Evolutionary conservation across 495 filamentous ascomycete species (phyloP).

Genomic region (Chaetomium tenue): DNA sequence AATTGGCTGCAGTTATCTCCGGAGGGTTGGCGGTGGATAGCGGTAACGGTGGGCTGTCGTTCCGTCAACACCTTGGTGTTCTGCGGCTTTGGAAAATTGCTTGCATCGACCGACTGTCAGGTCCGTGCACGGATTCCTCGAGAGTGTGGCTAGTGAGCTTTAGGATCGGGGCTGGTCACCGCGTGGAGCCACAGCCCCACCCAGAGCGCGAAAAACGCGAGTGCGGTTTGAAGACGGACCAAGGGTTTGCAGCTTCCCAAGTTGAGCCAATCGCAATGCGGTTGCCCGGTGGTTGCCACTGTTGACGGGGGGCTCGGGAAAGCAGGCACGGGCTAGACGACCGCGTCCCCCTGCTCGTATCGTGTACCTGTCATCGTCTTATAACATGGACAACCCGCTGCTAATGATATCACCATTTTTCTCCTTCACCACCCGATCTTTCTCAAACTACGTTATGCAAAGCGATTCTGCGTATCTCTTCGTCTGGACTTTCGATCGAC

Average conservation of each 20-base stretch:
- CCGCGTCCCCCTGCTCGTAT: slow-evolving; percentile 28
- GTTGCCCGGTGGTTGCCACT: slow-evolving; percentile 52
- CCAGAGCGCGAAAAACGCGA: slow-evolving; percentile 36
- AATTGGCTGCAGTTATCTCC: slow-evolving; percentile 16
- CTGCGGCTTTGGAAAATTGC: slow-evolving; percentile 25
- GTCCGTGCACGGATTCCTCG: slow-evolving; percentile 13
- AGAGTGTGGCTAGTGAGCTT: slow-evolving; percentile 14
- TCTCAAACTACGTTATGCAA: background rate
- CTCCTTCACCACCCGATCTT: background rate
- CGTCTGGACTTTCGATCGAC: background rate
- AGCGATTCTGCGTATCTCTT: background rate
- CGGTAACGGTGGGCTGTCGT: background rate
- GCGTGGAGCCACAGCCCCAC: slow-evolving; percentile 30
- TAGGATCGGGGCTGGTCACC: slow-evolving; percentile 6
- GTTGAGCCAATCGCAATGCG: slow-evolving; percentile 40
- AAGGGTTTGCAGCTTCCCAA: slow-evolving; percentile 21
- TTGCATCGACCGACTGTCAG: background rate
- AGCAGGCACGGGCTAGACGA: slow-evolving; percentile 31
- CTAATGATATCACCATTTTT: background rate
- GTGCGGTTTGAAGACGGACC: slow-evolving; percentile 11
- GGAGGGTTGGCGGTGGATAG: slow-evolving; percentile 5
- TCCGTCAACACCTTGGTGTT: slow-evolving; percentile 2
- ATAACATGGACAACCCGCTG: slow-evolving; percentile 19
- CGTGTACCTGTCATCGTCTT: slow-evolving; percentile 33
- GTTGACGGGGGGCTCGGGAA: slow-evolving; percentile 40